Evolutionary conservation across 169 alveolate species (phyloP).

Genomic region (Plasmodium inui): DNA sequence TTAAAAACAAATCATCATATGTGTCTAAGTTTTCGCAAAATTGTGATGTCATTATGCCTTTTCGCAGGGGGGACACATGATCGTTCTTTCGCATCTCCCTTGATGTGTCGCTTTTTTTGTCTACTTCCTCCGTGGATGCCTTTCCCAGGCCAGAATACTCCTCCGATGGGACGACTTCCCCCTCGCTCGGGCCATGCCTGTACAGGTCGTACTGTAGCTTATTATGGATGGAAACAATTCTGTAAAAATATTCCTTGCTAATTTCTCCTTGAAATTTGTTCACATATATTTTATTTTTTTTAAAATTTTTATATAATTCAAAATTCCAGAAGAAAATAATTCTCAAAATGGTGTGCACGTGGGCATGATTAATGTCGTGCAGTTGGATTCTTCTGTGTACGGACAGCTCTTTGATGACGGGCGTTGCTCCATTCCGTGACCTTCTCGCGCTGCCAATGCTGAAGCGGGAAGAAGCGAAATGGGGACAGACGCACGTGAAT

Average conservation of each 20-base stretch:
- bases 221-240: constrained; percentile 45
- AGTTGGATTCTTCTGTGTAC: constrained; percentile 1
- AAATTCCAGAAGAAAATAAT: constrained; percentile 74
- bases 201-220: constrained; percentile 3
- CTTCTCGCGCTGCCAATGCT: not conserved
- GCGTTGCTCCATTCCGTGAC: not conserved
- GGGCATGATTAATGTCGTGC: constrained; percentile 9
- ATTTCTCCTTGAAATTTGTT: constrained; percentile 47
- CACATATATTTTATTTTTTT: constrained; percentile 51
- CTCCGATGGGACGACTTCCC: not conserved
- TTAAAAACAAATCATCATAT: constrained; percentile 36
- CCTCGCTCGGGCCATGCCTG: not conserved
- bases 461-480: not conserved
- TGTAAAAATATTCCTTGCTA: constrained; percentile 58
- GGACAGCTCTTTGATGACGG: not conserved
- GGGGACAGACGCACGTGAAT: not conserved
- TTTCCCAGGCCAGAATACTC: not conserved
- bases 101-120: not conserved
- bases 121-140: not conserved
- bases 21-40: constrained; percentile 4
- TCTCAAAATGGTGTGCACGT: constrained; percentile 57
- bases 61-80: not conserved
- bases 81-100: not conserved
- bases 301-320: constrained; percentile 58
- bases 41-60: not conserved